Base-by-base conservation (phyloP, 148 eudicot species). In the Amaranthus hypochondriacus region DNA sequence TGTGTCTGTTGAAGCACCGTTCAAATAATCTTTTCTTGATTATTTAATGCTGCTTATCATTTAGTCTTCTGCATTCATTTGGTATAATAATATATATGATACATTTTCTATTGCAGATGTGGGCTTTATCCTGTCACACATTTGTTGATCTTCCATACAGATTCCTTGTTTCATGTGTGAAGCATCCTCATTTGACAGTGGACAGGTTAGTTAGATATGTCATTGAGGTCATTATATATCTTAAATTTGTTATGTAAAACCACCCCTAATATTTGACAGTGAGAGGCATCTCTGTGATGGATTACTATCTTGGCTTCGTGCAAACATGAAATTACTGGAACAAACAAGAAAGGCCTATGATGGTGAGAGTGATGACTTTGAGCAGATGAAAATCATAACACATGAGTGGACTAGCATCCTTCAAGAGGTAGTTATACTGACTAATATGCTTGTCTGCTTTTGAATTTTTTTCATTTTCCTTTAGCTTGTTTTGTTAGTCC, bases 241-340 rank as follows among this genome's bases (percentile, higher is more conserved):
- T 79, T 47, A 11, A 50, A 66, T 18, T 58, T 56, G 46, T 50
- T 66, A 73, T 52, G 6, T 1, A 18, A 51, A 4, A 13, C 39
- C 5, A 2, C 9, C 44, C 52, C 21, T 59, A 46, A 68, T 62
- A 18, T 53, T 14, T 66, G 82, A 88, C 83, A 94, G 98, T 76
- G 98, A 94, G 84, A 87, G 84, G 84, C 88, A 88, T 81, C 93
- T 94, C 73, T 87, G 89, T 84, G 92, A 91, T 78, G 88, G 84
- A 57, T 68, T 92, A 69, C 77, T 89, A 65, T 76, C 79, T 73
- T 94, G 98, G 97, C 63, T 87, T 60, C 74, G 75, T 70, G 80
- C 85, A 77, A 85, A 88, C 48, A n/a, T 63, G 47, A 77, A 80
- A 80, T 79, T 70, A 54, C 70, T 43, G 64, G 78, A 77, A 61